Evolutionary conservation across 805 yeast species (phyloP).

Genomic region (Ogataea haglerorum): DNA sequence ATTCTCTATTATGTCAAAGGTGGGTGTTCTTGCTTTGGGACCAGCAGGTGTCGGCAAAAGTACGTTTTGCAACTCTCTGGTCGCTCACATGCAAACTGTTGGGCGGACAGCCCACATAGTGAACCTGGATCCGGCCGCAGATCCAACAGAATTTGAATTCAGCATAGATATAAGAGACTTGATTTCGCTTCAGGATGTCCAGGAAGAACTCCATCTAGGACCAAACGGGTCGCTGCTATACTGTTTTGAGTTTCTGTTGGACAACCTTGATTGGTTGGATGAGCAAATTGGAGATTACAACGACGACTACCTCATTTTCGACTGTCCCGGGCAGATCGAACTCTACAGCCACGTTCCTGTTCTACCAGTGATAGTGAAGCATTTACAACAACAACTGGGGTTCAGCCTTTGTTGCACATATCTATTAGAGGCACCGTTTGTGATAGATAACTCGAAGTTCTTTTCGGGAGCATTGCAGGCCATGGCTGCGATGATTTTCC

Average conservation of each 20-base stretch:
- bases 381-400: constrained; percentile 72
- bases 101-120: constrained; percentile 95
- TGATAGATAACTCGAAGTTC: constrained; percentile 85
- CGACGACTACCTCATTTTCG: constrained; percentile 91
- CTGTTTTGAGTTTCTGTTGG: constrained; percentile 86
- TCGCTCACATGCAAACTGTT: constrained; percentile 80
- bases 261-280: constrained; percentile 94
- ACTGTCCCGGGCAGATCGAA: constrained; percentile 97
- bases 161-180: constrained; percentile 89
- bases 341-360: constrained; percentile 93
- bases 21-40: constrained; percentile 89
- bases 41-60: constrained; percentile 98
- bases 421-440: constrained; percentile 89
- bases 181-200: constrained; percentile 86
- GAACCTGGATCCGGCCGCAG: constrained; percentile 96
- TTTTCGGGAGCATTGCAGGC: constrained; percentile 95
- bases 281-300: constrained; percentile 95
- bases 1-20: constrained; percentile 73
- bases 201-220: constrained; percentile 90
- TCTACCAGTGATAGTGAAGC: constrained; percentile 83
- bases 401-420: constrained; percentile 92
- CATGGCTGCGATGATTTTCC: constrained; percentile 95
- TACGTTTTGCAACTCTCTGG: constrained; percentile 86
- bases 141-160: constrained; percentile 85
- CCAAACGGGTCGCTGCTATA: constrained; percentile 94